Conservation (phyloP, 352 stramenopile species). For the Phytophthora hibernalis region DNA sequence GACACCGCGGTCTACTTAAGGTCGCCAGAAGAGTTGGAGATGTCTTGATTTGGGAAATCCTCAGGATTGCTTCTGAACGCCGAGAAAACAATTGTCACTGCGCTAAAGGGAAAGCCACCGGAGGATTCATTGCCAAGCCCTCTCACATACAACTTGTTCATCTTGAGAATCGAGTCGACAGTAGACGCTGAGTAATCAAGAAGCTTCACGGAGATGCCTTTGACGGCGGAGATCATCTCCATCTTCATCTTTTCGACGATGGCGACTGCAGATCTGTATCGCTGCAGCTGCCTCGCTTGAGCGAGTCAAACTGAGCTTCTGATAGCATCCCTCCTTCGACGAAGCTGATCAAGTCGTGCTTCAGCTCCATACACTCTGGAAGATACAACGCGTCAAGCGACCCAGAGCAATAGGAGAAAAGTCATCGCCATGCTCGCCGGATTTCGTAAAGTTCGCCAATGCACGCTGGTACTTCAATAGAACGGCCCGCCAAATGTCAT, state of each 20-base stretch:
- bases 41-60: too few species aligned
- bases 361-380: conserved; percentile 13
- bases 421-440: too few species aligned
- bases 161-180: conserved; percentile 1
- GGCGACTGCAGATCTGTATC: neutral
- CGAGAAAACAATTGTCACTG: too few species aligned
- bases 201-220: too few species aligned
- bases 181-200: neutral
- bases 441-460: too few species aligned
- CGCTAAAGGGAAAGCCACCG: too few species aligned
- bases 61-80: too few species aligned
- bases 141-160: conserved; percentile 17
- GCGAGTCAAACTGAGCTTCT: conserved; percentile 13
- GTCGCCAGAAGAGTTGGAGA: too few species aligned
- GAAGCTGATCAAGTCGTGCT: conserved; percentile 11
- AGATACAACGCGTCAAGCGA: conserved; percentile 11
- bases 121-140: too few species aligned
- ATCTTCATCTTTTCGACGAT: neutral
- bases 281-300: neutral
- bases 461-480: too few species aligned
- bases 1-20: too few species aligned
- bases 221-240: neutral
- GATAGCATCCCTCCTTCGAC: conserved; percentile 8
- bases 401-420: too few species aligned
- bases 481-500: conserved; percentile 6